Base-by-base conservation (phyloP, 2,329 filamentous ascomycete genomes). In the Zymoseptoria tritici region DNA sequence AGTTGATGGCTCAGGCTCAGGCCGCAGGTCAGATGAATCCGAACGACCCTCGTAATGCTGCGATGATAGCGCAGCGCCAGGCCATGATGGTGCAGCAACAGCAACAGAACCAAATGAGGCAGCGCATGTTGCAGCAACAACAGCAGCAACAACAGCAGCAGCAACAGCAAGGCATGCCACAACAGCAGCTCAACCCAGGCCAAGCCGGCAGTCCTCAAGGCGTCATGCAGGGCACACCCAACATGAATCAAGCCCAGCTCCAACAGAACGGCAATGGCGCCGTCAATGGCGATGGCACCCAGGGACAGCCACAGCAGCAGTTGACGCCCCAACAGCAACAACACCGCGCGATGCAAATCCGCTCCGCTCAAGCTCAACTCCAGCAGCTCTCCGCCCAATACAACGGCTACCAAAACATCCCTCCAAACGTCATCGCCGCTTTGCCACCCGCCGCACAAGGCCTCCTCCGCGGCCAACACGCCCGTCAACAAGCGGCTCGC, bases 71-170 rank as follows among this genome's bases (percentile, higher is more conserved):
- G 11, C 59, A 63, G 42, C 57, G 62, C 9, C 61, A 64, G 42
- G 56, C 60, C 11, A 57, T 64, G 59, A 61, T 66, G 62, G 60
- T 67, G 61, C 57, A 69, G 56, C 65, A 68, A 56, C 65, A 68
- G 58, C 66, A 67, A 52, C 66, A 68, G 46, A 67, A 69, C 52
- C 49, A 62, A 56, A 54, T 56, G 19, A 49, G 54, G 26, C 63
- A 64, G 49, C 60, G 60, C 58, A 62, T 65, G 61, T 63, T 67
- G 57, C 57, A 62, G 11, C 58, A 60, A 49, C 62, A 68, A 54
- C 65, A 68, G 22, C 65, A 68, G 11, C 58, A 60, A 36, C 62
- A 68, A 53, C 65, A 68, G 22, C 65, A 68, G 55, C 65, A 69
- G 59, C 66, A 67, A 50, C 67, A 68, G 53, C 67, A 71, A 52